Evolutionary conservation across 2,329 filamentous ascomycete species (phyloP).

Genomic region (Lasiodiplodia sp.): DNA sequence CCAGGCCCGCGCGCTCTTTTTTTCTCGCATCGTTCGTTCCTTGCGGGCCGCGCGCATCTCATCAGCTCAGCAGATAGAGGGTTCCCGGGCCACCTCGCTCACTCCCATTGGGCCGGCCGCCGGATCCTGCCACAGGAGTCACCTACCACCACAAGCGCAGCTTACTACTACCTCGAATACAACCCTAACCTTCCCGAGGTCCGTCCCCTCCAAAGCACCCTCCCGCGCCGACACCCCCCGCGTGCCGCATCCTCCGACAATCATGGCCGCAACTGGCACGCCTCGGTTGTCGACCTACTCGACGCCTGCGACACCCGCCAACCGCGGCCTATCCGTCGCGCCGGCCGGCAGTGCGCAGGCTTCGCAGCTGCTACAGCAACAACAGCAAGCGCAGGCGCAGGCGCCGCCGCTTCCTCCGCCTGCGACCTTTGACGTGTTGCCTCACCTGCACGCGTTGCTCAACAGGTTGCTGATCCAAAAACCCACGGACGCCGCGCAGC

Average conservation of each 20-base stretch:
- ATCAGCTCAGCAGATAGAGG: neutral
- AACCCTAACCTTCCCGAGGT: neutral
- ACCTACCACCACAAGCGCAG: neutral
- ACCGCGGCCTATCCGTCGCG: slow-evolving; percentile 11
- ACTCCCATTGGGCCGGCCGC: slow-evolving; percentile 1
- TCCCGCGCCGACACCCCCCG: neutral
- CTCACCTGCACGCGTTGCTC: slow-evolving; percentile 80
- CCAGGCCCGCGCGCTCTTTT: neutral
- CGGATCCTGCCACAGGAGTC: neutral
- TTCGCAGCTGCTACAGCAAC: slow-evolving; percentile 17
- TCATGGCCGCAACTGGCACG: slow-evolving; percentile 28
- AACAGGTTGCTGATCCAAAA: slow-evolving; percentile 65
- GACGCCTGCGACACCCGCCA: slow-evolving; percentile 23
- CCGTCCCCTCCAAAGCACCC: neutral
- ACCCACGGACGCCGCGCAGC: slow-evolving; percentile 39
- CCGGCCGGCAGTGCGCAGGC: slow-evolving; percentile 1
- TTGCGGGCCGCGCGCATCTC: slow-evolving; percentile 1
- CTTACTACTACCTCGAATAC: neutral
- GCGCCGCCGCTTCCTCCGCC: slow-evolving; percentile 74
- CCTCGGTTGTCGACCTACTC: slow-evolving; percentile 17
- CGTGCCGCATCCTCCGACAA: slow-evolving; percentile 8
- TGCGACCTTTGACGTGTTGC: slow-evolving; percentile 84
- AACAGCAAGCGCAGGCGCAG: slow-evolving; percentile 31
- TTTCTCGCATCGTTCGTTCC: neutral
- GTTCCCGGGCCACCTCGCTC: neutral